A percentile compares a stretch with the other conserved stretches of the same genome.
Conservation (phyloP, 805 yeast species). For the Yarrowia sp. region DNA sequence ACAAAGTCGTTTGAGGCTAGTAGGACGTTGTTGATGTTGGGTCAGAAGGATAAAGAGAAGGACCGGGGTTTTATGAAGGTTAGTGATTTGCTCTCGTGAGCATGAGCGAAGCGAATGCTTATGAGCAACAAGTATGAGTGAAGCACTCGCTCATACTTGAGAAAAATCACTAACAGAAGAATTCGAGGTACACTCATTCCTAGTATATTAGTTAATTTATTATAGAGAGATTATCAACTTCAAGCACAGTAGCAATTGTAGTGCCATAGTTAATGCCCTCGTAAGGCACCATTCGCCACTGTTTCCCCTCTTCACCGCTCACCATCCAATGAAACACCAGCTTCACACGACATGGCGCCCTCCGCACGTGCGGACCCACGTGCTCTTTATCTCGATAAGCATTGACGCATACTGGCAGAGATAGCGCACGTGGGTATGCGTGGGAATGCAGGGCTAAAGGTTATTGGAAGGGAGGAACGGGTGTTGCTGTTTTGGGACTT, state of each 20-base stretch:
- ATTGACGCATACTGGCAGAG: neutral
- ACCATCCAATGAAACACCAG: neutral
- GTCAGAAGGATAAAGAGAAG: slow-evolving; percentile 23
- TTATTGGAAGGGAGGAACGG: neutral
- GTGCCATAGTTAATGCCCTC: too few species aligned
- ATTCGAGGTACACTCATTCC: neutral
- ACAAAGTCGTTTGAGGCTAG: slow-evolving; percentile 25
- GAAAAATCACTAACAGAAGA: neutral
- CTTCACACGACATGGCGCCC: neutral
- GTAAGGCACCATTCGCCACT: too few species aligned
- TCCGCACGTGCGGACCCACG: slow-evolving; percentile 4
- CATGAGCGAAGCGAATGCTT: neutral
- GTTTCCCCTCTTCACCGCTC: too few species aligned
- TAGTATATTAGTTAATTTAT: slow-evolving; percentile 14
- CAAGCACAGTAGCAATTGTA: too few species aligned
- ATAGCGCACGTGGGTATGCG: slow-evolving; percentile 19
- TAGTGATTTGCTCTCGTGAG: slow-evolving; percentile 5
- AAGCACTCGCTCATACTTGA: too few species aligned
- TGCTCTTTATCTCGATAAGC: slow-evolving; percentile 3
- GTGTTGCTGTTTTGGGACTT: too few species aligned
- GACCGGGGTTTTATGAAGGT: slow-evolving; percentile 9
- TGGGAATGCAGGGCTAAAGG: neutral
- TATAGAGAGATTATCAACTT: neutral
- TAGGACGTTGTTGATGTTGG: slow-evolving; percentile 16
- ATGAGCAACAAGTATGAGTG: too few species aligned